phyloP scores from a whole-genome alignment of 768 basidiomycete genomes.

The Pholiota microspora region DNA sequence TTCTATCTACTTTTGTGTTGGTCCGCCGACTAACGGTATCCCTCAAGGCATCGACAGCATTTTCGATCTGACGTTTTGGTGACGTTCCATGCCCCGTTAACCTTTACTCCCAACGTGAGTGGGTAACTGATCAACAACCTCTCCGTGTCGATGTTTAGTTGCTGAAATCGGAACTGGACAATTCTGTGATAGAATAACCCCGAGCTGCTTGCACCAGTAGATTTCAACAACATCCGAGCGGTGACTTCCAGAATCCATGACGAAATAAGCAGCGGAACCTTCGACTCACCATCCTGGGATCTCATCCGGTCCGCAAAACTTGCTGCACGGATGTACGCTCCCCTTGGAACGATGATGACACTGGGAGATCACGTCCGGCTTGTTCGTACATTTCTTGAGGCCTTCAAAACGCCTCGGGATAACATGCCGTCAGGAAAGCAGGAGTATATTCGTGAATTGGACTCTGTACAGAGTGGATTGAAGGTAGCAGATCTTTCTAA shows the following conservation, averaged over 20 bases:
- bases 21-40: constrained; percentile 9
- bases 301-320: constrained; percentile 72
- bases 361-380: constrained; percentile 84
- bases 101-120: constrained; percentile 59
- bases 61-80: constrained; percentile 89
- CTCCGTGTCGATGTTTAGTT: not conserved
- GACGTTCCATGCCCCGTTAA: constrained; percentile 72
- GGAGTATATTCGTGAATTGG: not conserved
- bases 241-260: constrained; percentile 63
- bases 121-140: no score
- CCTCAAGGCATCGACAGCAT: constrained; percentile 72
- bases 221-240: constrained; percentile 57
- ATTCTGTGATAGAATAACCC: constrained; percentile 52
- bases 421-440: constrained; percentile 8
- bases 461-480: constrained; percentile 46
- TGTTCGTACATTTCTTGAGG: constrained; percentile 72
- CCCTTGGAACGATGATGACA: constrained; percentile 83
- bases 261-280: constrained; percentile 71
- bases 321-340: constrained; percentile 79
- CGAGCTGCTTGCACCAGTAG: constrained; percentile 66
- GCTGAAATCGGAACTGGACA: not conserved
- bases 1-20: constrained; percentile 13
- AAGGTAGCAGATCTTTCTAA: constrained; percentile 40
- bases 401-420: constrained; percentile 51
- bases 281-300: constrained; percentile 86